Evolutionary conservation across 2,329 filamentous ascomycete genomes (phyloP).

Genomic region (Dichotomopilus funicola): DNA sequence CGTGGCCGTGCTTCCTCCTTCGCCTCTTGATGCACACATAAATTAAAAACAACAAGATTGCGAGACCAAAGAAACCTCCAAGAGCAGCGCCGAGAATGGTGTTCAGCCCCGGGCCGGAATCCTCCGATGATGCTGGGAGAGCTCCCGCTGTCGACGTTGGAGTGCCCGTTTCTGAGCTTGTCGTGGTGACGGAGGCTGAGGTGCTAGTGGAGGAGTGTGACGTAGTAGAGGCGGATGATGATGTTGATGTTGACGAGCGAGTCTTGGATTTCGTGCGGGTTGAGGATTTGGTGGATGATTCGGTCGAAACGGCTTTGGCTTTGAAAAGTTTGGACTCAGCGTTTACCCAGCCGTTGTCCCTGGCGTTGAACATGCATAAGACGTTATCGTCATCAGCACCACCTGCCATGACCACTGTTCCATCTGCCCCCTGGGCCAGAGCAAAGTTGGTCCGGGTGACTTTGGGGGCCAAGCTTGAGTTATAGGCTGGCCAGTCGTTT

Average conservation of each 20-base stretch:
- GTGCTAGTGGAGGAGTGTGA: constrained; percentile 21
- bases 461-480: constrained; percentile 63
- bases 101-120: constrained; percentile 29
- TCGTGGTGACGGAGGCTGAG: constrained; percentile 16
- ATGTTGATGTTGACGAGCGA: constrained; percentile 11
- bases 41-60: constrained; percentile 62
- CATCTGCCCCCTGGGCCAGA: constrained; percentile 59
- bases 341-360: constrained; percentile 72
- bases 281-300: constrained; percentile 27
- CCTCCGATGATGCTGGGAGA: background rate
- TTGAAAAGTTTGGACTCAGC: constrained; percentile 55
- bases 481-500: constrained; percentile 69
- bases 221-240: constrained; percentile 26
- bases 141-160: constrained; percentile 10
- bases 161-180: constrained; percentile 25
- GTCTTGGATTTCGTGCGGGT: too few relatives aligned
- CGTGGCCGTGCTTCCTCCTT: constrained; percentile 48
- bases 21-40: constrained; percentile 61
- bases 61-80: constrained; percentile 70
- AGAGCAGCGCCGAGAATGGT: constrained; percentile 74
- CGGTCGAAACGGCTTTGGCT: constrained; percentile 33
- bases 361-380: constrained; percentile 70
- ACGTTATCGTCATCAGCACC: constrained; percentile 58
- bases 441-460: constrained; percentile 61
- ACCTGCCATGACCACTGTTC: constrained; percentile 71